Evolutionary conservation across 1,284 basidiomycete genomes (phyloP), one percentile per base, ranked within the genome.

Genomic region (Amylostereum areolatum): DNA sequence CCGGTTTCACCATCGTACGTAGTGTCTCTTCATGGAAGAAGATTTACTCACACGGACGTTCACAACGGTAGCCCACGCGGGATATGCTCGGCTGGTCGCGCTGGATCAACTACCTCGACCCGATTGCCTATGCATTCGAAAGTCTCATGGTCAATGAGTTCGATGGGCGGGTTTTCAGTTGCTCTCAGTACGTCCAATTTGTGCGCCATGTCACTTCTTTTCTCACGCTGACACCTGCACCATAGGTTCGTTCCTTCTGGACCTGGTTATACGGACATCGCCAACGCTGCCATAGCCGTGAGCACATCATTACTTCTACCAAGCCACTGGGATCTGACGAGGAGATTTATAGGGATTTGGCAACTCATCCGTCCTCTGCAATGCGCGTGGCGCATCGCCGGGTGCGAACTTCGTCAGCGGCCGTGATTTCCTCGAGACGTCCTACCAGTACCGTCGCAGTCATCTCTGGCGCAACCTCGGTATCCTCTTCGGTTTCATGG

Each of bases 21-120:
- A n/a, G n/a, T n/a, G n/a, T n/a, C n/a, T n/a, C n/a, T n/a, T n/a
- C n/a, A n/a, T n/a, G n/a, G n/a, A n/a, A n/a, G n/a, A n/a, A n/a
- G n/a, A n/a, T n/a, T n/a, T n/a, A n/a, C n/a, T n/a, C n/a, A n/a
- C n/a, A n/a, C n/a, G n/a, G n/a, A n/a, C n/a, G n/a, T n/a, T n/a
- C n/a, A n/a, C n/a, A n/a, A n/a, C n/a, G n/a, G n/a, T n/a, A n/a
- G 52, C 85, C 85, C 1, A 75, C 83, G 7, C 75, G 75, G 56
- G 72, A 77, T 49, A 92, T 94, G 90, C 86, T 90, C 62, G 71
- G 89, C 47, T 95, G 91, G 90, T 65, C 93, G 12, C 90, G 89
- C 72, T 92, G 90, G 90, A 81, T 91, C 44, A 81, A 79, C 60
- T 86, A 90, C 65, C 67, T 89, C 56, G 87, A 90, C 59, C 89